phyloP scores from a whole-genome alignment of 2,329 filamentous ascomycete species.

The Colletotrichum tamarilloi region DNA sequence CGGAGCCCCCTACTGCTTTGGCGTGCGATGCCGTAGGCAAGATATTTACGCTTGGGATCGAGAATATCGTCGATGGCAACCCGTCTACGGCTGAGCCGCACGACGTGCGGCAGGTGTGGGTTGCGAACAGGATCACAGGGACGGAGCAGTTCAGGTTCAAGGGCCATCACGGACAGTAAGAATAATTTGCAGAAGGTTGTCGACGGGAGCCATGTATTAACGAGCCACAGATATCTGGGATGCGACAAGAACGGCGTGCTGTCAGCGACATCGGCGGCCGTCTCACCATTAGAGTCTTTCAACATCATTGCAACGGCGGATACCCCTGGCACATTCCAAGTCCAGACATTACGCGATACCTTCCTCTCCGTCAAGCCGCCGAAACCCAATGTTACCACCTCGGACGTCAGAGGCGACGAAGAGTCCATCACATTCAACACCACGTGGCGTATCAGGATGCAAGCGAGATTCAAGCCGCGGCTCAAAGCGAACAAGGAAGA shows the following conservation, averaged over 20 bases:
- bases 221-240: constrained; percentile 74
- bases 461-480: constrained; percentile 90
- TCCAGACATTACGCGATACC: constrained; percentile 79
- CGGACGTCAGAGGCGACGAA: constrained; percentile 82
- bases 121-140: constrained; percentile 85
- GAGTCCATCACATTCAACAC: constrained; percentile 75
- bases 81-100: constrained; percentile 91
- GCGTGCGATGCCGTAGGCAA: constrained; percentile 89
- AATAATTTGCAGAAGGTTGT: constrained; percentile 7
- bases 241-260: constrained; percentile 87
- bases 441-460: constrained; percentile 87
- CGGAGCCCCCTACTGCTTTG: constrained; percentile 77
- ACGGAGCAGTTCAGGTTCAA: constrained; percentile 88
- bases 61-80: constrained; percentile 89
- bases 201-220: background rate
- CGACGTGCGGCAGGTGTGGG: constrained; percentile 95
- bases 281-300: constrained; percentile 87
- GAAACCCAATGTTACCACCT: constrained; percentile 57
- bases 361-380: constrained; percentile 73
- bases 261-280: constrained; percentile 81
- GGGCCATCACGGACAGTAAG: constrained; percentile 85
- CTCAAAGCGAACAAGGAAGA: constrained; percentile 84
- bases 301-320: constrained; percentile 71
- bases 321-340: constrained; percentile 76
- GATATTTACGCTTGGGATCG: constrained; percentile 83